Conservation (phyloP, 441 rosid genomes). For the Corymbia calophylla region DNA sequence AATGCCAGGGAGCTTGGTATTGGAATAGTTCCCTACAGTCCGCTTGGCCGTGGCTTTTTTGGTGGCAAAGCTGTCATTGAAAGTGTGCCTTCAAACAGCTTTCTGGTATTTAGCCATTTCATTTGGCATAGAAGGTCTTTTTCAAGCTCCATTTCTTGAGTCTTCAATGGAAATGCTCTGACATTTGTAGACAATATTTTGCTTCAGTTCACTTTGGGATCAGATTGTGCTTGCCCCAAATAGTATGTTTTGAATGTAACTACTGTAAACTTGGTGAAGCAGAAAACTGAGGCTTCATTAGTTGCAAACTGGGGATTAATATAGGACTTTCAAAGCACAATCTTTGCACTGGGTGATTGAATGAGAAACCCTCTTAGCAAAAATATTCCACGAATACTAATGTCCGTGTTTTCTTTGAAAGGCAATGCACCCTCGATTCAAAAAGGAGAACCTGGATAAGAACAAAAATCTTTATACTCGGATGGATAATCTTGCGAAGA, state of each 20-base stretch:
- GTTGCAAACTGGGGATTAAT: neutral
- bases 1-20: constrained; percentile 38
- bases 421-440: constrained; percentile 30
- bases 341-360: neutral
- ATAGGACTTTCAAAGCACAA: neutral
- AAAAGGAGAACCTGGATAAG: constrained; percentile 28
- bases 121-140: neutral
- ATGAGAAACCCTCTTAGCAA: neutral
- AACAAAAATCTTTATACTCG: constrained; percentile 30
- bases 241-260: neutral
- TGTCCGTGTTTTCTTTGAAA: neutral
- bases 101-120: constrained; percentile 17
- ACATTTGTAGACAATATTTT: neutral
- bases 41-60: constrained; percentile 48
- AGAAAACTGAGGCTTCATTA: neutral
- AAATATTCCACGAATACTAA: neutral
- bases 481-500: constrained; percentile 18
- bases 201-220: neutral
- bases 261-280: neutral
- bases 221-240: neutral
- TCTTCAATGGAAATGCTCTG: neutral
- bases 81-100: constrained; percentile 12
- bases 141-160: neutral
- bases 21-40: constrained; percentile 43
- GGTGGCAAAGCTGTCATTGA: constrained; percentile 31